Base-by-base conservation (phyloP, 2,329 filamentous ascomycete species). In the Colletotrichum sp. region DNA sequence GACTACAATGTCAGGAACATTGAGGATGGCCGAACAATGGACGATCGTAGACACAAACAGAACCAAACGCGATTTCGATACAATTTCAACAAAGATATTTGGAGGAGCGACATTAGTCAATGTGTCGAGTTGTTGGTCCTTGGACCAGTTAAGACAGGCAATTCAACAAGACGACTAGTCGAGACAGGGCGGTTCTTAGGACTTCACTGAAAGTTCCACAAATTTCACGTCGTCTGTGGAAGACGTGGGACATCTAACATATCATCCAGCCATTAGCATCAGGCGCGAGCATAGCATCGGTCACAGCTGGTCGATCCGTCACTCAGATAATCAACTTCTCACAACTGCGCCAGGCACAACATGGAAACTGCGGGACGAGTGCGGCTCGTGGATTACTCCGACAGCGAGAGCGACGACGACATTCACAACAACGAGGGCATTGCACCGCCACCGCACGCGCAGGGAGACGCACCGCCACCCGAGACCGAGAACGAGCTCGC, bases 401-500 rank as follows among this genome's bases (percentile, higher is more conserved):
- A 65, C 59, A 64, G 59, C 28, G 68, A 64, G 8, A 55, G 39
- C 13, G 68, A 63, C 9, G 12, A 13, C 28, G 18, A n/a, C 16
- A n/a, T n/a, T 5, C 1, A 18, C 36, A 61, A 5, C 10, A 9
- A 21, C 5, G 59, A 8, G 9, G 8, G 12, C 59, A 0, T n/a
- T 32, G 18, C 59, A 36, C 8, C 28, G 28, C 21, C 52, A 10
- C 15, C 13, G 16, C 15, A 18, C 6, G 16, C 24, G 1, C 21
- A 55, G 12, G 65, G 1, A 4, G 26, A 3, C 7, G 39, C 18
- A 57, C 26, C 6, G 9, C 32, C 67, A 15, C 36, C 68, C 7
- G 52, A 66, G 28, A 70, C 61, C 34, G 67, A 61, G 21, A 71
- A 72, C n/a, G 72, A 71, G 30, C 30, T 74, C 5, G 68, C 72